Evolutionary conservation across 2,329 filamentous ascomycete genomes (phyloP), one percentile per base, ranked within the genome.

Genomic region (Didymella exigua): DNA sequence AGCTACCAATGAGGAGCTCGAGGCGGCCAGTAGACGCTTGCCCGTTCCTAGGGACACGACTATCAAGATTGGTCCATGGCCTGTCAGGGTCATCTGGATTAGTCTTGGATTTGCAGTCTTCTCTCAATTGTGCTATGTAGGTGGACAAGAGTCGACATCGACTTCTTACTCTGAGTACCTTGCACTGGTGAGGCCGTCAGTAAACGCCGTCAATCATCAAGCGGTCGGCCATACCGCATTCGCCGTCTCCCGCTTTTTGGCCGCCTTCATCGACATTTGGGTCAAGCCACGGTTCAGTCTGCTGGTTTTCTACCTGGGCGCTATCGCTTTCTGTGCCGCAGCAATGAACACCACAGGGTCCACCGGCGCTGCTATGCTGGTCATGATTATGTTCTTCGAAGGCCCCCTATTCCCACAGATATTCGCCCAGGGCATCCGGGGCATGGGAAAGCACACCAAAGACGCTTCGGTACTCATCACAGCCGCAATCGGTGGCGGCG

Each of bases 71-170:
- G 77, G 78, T 19, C 61, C 61, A 7, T 66, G 73, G 10, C 76
- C 77, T 0, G 56, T 84, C 38, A 78, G 77, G 5, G 75, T 86
- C 9, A 77, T 86, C 37, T 86, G 81, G 79, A 69, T 85, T 47
- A 84, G 83, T 0, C 77, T 87, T 1, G 80, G 66, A 1, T 61
- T 86, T 2, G 85, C 81, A 0, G 72, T 82, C 1, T 79, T 84
- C 63, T 78, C 80, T 10, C 80, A 83, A 59, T 86, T 84, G 64
- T 85, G 82, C 72, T 87, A 87, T 59, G 81, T 86, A 1, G 85
- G 84, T 11, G 83, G 78, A 0, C 84, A 87, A 66, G 85, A 87
- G 72, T 78, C 79, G 24, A 72, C 84, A 18, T 79, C 82, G 2
- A 80, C 78, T 7, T 76, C 75, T 11, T 82, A 83, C 47, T 63